phyloP scores from a whole-genome alignment of 345 rosid species.

The Psidium guajava region DNA sequence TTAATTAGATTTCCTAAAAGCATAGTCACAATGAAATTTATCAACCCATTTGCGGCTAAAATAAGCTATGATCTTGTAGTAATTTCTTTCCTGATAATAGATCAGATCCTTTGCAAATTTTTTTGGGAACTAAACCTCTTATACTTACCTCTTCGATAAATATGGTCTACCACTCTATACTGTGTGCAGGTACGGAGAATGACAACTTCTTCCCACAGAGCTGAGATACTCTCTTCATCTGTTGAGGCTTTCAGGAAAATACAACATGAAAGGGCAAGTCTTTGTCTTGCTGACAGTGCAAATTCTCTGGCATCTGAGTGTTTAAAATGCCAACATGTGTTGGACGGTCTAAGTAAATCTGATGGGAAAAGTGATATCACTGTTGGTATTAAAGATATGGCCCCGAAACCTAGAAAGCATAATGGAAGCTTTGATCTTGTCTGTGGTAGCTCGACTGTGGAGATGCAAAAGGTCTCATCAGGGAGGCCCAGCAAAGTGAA shows the following conservation, averaged over 20 bases:
- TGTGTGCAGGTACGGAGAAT: slow-evolving; percentile 61
- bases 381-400: slow-evolving; percentile 10
- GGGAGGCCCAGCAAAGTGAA: slow-evolving; percentile 21
- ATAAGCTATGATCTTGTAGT: not conserved
- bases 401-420: slow-evolving; percentile 15
- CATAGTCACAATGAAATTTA: not conserved
- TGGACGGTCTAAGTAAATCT: slow-evolving; percentile 11
- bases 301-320: slow-evolving; percentile 16
- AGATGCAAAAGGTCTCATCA: not conserved
- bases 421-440: slow-evolving; percentile 13
- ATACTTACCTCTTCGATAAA: not conserved
- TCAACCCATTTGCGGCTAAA: not conserved
- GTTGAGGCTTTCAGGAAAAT: slow-evolving; percentile 65
- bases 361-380: slow-evolving; percentile 11
- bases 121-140: not conserved
- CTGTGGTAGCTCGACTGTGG: not conserved
- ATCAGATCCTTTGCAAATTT: not conserved
- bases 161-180: not conserved
- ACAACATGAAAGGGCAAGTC: slow-evolving; percentile 50
- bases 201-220: slow-evolving; percentile 68
- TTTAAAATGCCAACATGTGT: slow-evolving; percentile 9
- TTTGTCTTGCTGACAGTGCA: slow-evolving; percentile 7
- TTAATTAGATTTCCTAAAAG: not conserved
- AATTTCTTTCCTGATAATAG: not conserved
- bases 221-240: slow-evolving; percentile 66